A percentile compares a stretch with the other conserved stretches of the same genome.
phyloP scores from a whole-genome alignment of 1,284 basidiomycete species.

The Cutaneotrichosporon mucoides region DNA sequence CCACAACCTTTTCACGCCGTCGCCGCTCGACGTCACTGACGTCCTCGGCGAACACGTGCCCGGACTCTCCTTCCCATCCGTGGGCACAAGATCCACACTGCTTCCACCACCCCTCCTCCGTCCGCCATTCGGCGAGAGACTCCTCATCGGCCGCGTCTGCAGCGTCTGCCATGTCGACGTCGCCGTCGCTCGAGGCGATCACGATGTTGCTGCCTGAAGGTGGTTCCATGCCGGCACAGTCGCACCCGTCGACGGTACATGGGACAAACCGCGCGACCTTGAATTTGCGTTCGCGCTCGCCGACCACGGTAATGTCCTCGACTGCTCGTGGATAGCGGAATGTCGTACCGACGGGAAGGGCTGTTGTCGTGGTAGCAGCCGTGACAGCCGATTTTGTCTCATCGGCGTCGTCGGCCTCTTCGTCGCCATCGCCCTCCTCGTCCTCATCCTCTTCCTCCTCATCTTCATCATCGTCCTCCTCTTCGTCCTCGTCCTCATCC shows the following conservation, averaged over 20 bases:
- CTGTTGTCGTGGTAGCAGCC: background rate
- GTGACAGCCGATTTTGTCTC: conserved; percentile 10
- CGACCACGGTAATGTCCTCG: conserved; percentile 28
- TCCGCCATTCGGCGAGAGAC: conserved; percentile 13
- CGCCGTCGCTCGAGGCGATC: conserved; percentile 54
- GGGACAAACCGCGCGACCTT: conserved; percentile 43
- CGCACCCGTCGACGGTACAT: conserved; percentile 52
- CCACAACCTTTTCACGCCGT: conserved; percentile 69
- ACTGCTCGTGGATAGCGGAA: conserved; percentile 37
- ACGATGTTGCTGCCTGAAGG: conserved; percentile 57
- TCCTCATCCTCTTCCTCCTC: background rate
- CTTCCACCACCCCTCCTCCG: conserved; percentile 57
- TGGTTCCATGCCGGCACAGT: conserved; percentile 66
- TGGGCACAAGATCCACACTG: conserved; percentile 69
- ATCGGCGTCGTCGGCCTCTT: conserved; percentile 12
- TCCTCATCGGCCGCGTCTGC: conserved; percentile 48
- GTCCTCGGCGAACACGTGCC: conserved; percentile 54
- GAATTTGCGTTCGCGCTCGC: conserved; percentile 39
- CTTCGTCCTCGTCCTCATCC: background rate
- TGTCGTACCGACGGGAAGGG: conserved; percentile 4
- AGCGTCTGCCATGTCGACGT: conserved; percentile 55
- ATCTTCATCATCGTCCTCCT: background rate
- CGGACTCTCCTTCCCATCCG: conserved; percentile 63
- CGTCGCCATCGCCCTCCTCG: conserved; percentile 4
- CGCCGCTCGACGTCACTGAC: conserved; percentile 42